These are phyloP conservation scores for Fusarium clavum DNA, from an alignment of 2,329 filamentous ascomycete species.

Conservation along the genomic window DNA sequence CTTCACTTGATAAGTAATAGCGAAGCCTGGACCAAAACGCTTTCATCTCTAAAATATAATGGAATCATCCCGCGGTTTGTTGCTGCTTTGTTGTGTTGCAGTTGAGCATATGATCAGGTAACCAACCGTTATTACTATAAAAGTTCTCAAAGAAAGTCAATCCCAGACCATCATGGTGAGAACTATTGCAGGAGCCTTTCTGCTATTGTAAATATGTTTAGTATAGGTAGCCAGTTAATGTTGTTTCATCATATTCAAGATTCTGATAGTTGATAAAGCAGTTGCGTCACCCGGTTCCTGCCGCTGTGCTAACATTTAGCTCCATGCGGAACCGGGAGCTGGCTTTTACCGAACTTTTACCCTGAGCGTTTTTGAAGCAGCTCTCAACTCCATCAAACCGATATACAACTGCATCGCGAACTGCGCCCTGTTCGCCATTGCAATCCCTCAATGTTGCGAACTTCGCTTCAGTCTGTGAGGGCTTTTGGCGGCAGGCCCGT, in stretches of 20 bases:
- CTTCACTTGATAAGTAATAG: background rate
- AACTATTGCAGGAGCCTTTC: background rate
- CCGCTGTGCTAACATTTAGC: conserved; percentile 46
- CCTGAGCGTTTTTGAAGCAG: conserved; percentile 58
- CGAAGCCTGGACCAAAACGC: no score
- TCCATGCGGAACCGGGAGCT: conserved; percentile 44
- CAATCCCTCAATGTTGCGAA: conserved; percentile 74
- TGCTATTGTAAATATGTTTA: background rate
- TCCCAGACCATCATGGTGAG: background rate
- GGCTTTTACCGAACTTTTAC: conserved; percentile 59
- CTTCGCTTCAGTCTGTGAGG: conserved; percentile 74
- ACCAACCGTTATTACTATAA: no score
- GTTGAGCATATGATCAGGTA: background rate
- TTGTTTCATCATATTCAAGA: background rate
- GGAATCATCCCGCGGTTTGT: background rate
- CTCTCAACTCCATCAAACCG: conserved; percentile 49
- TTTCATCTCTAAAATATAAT: background rate
- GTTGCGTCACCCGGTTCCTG: conserved; percentile 54
- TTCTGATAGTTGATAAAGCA: conserved; percentile 4
- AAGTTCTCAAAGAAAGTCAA: background rate
- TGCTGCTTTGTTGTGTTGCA: background rate
- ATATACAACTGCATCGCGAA: conserved; percentile 47
- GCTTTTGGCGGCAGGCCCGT: conserved; percentile 66
- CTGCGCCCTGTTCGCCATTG: conserved; percentile 56
- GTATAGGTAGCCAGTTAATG: background rate